Base-by-base conservation (phyloP, 2,329 filamentous ascomycete species). In the Sarocladiaceae sp. region DNA sequence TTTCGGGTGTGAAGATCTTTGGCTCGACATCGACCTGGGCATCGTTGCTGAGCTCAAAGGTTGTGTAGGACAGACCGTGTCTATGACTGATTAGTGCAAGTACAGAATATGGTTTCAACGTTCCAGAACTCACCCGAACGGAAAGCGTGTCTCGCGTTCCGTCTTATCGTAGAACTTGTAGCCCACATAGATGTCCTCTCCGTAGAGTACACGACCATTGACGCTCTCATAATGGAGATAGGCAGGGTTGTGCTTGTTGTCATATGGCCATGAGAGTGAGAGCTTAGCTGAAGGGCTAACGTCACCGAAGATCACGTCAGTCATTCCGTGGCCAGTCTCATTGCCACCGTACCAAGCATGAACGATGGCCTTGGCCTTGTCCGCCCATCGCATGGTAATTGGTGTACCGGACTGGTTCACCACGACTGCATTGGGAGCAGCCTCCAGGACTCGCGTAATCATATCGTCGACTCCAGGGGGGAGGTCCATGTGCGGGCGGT, bases 341-440 rank as follows among this genome's bases (percentile, higher is more conserved):
- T 88, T 83, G 13, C 85, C 84, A 20, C 47, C 47, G 3, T 58
- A 64, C 62, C 61, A 64, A 2, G 59, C 58, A n/a, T 64, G 62
- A 78, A 79, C 57, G 2, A 92, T 71, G 2, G 83, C 80, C 10
- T 69, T 66, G 2, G 80, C 79, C 28, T 76, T 67, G n/a, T 72
- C 64, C 1, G 80, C 73, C 85, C 85, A 89, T 1, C 86, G 85
- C 84, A 90, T 86, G 50, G 79, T 75, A 20, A 88, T 78, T 0
- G 88, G 88, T 0, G 87, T 90, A 29, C 88, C 89, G 0, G 86
- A 89, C 60, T 92, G 88, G 62, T 89, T 83, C 1, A 92, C 84
- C 2, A 94, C 83, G 8, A 79, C 76, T 11, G 81, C 75, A 33
- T 80, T 79, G 1, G 79, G 70, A 58, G 86, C 86, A 2, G 68